These are phyloP conservation scores for Erigeron philadelphicus DNA, from an alignment of 140 eudicot genomes.

Conservation along the genomic window DNA sequence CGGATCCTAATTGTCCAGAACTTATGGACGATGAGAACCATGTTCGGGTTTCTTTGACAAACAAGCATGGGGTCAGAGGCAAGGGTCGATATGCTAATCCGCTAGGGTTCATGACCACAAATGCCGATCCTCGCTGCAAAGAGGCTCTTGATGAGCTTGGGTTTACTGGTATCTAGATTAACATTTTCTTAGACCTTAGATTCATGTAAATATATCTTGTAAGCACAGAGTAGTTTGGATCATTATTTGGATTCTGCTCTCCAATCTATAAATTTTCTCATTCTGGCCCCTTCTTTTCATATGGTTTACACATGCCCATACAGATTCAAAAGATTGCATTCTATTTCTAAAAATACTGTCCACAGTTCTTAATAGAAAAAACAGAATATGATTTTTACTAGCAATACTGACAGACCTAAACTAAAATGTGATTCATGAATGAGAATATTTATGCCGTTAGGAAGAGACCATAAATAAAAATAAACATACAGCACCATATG, in stretches of 20 bases:
- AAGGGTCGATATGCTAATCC: conserved; percentile 40
- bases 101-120: conserved; percentile 40
- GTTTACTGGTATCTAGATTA: conserved; percentile 20
- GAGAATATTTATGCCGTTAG: background rate
- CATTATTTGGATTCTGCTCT: background rate
- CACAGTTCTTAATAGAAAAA: too few species aligned
- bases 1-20: conserved; percentile 39
- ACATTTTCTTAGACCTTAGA: too few species aligned
- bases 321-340: too few species aligned
- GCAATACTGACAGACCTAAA: too few species aligned
- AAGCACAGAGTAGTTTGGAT: conserved; percentile 9
- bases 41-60: conserved; percentile 35
- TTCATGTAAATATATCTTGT: conserved; percentile 15
- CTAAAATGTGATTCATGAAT: too few species aligned
- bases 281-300: background rate
- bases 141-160: conserved; percentile 40
- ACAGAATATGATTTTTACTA: too few species aligned
- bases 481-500: background rate
- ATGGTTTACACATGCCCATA: too few species aligned
- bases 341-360: too few species aligned
- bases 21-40: conserved; percentile 31
- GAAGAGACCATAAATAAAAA: background rate
- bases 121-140: conserved; percentile 35
- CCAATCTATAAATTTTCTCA: background rate
- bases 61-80: conserved; percentile 34